phyloP scores from a whole-genome alignment of 192 early-diverging fungal species.

The Mortierella alpina region DNA sequence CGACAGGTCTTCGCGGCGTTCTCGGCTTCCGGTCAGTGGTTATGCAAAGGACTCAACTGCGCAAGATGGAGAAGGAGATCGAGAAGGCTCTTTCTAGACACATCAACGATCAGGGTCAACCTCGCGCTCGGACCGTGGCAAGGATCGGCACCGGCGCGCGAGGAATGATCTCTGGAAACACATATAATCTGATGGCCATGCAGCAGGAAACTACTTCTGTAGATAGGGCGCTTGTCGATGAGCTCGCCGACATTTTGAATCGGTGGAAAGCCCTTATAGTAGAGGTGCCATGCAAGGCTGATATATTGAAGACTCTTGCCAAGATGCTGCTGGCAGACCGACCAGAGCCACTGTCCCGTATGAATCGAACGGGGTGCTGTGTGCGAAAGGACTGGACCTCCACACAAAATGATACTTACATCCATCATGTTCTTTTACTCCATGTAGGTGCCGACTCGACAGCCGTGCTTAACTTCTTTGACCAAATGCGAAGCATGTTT shows the following conservation, averaged over 20 bases:
- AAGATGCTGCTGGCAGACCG: constrained; percentile 25
- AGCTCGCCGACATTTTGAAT: constrained; percentile 21
- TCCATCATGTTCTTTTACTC: not conserved
- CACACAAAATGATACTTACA: not conserved
- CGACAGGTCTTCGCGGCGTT: constrained; percentile 31
- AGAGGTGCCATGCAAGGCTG: constrained; percentile 35
- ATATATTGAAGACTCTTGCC: constrained; percentile 26
- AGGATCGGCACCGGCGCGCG: constrained; percentile 33
- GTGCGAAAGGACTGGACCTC: not conserved
- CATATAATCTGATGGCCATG: constrained; percentile 26
- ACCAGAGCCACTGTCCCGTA: constrained; percentile 28
- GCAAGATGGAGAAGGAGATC: constrained; percentile 60
- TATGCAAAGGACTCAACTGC: constrained; percentile 49
- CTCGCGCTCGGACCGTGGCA: constrained; percentile 20
- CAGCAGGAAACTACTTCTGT: constrained; percentile 8
- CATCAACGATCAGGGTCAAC: constrained; percentile 15
- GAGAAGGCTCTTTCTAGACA: constrained; percentile 44
- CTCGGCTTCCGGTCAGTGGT: constrained; percentile 56
- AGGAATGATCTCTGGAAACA: constrained; percentile 34
- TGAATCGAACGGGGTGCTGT: not conserved
- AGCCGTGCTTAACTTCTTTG: constrained; percentile 23
- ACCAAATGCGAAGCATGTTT: constrained; percentile 28
- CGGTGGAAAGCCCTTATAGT: constrained; percentile 25
- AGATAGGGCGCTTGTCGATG: constrained; percentile 30
- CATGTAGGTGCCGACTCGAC: constrained; percentile 18